These are phyloP conservation scores for Candolleomyces aberdarensis DNA, from an alignment of 768 basidiomycete species.

Conservation along the genomic window DNA sequence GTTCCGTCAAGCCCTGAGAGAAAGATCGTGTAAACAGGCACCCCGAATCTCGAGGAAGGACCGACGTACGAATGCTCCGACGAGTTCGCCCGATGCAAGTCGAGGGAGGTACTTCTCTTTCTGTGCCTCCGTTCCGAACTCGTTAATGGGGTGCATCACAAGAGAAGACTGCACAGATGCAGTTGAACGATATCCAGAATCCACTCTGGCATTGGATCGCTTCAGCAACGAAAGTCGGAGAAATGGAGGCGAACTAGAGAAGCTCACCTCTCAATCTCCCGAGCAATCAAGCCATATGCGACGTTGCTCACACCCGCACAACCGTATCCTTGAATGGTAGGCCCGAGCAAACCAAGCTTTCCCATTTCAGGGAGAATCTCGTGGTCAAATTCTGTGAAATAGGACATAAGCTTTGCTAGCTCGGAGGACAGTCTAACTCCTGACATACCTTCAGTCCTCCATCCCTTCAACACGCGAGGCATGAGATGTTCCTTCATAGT, in stretches of 20 bases:
- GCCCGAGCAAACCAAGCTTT: constrained; percentile 82
- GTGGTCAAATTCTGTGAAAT: constrained; percentile 64
- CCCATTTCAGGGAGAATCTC: constrained; percentile 89
- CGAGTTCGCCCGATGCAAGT: constrained; percentile 79
- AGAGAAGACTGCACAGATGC: constrained; percentile 95
- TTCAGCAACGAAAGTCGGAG: neutral
- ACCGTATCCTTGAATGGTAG: constrained; percentile 90
- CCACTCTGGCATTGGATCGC: constrained; percentile 54
- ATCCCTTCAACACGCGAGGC: constrained; percentile 87
- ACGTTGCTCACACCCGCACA: constrained; percentile 92
- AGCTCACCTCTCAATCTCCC: constrained; percentile 85
- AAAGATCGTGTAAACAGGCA: neutral
- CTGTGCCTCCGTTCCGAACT: constrained; percentile 86
- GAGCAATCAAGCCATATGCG: constrained; percentile 89
- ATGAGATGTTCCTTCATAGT: constrained; percentile 64
- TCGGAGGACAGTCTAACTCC: neutral
- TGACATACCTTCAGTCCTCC: constrained; percentile 77
- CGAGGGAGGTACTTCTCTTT: constrained; percentile 88
- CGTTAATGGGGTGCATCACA: constrained; percentile 92
- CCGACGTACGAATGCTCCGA: constrained; percentile 88
- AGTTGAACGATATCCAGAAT: constrained; percentile 94
- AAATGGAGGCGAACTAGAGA: neutral
- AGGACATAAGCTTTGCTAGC: neutral
- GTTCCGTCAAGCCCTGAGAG: constrained; percentile 85
- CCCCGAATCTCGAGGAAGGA: neutral